phyloP scores from a whole-genome alignment of 768 basidiomycete genomes.

The Boletus insuetus region DNA sequence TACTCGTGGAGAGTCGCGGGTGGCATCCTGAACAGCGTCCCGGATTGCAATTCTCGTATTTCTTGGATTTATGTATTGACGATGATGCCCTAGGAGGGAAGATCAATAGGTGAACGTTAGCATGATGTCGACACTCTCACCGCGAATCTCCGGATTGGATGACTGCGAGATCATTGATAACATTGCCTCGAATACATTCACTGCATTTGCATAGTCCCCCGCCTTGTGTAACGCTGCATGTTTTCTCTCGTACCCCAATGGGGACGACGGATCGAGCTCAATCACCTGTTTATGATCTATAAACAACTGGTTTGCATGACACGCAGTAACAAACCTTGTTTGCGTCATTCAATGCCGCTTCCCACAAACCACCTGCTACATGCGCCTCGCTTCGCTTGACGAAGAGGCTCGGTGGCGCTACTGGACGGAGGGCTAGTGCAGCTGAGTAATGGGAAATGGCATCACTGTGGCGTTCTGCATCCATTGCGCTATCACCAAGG shows the following conservation, averaged over 20 bases:
- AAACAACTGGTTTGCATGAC: no score
- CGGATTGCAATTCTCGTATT: not conserved
- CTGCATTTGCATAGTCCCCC: not conserved
- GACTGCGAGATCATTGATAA: not conserved
- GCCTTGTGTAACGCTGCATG: not conserved
- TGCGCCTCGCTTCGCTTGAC: not conserved
- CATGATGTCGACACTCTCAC: not conserved
- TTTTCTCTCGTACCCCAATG: slow-evolving; percentile 1
- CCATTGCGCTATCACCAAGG: not conserved
- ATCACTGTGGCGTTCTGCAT: not conserved
- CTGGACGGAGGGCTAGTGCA: not conserved
- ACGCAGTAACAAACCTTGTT: not conserved
- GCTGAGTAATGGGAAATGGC: not conserved
- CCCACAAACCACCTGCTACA: not conserved
- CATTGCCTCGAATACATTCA: slow-evolving; percentile 1
- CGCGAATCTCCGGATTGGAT: not conserved
- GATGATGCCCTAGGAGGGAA: no score
- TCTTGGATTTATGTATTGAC: not conserved
- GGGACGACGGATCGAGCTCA: not conserved
- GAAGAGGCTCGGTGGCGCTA: not conserved
- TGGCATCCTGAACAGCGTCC: not conserved
- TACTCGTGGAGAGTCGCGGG: not conserved
- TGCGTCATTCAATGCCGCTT: slow-evolving; percentile 1
- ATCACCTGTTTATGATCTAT: not conserved
- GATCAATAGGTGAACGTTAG: not conserved